A percentile compares a stretch with the other conserved stretches of the same genome.
Evolutionary conservation across 2,329 filamentous ascomycete species (phyloP).

Genomic region (Microdochium nivale): DNA sequence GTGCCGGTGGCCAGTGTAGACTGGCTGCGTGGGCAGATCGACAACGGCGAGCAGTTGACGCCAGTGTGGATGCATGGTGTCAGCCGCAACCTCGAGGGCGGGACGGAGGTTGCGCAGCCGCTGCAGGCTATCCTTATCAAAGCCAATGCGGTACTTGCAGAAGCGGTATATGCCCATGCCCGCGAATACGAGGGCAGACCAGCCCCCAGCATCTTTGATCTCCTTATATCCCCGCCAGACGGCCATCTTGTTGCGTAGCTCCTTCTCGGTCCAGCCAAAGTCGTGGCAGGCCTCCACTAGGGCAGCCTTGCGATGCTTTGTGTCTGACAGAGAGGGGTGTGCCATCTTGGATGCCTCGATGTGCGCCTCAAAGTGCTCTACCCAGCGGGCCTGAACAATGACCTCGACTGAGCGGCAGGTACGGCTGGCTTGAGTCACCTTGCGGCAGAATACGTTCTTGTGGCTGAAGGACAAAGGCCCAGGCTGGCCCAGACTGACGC

Average conservation of each 20-base stretch:
- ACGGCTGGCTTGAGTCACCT: slow-evolving; percentile 31
- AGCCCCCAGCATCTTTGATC: slow-evolving; percentile 47
- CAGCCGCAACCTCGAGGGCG: slow-evolving; percentile 42
- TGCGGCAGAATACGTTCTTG: slow-evolving; percentile 22
- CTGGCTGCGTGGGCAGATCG: slow-evolving; percentile 27
- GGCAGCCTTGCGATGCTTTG: slow-evolving; percentile 40
- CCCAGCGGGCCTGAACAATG: slow-evolving; percentile 48
- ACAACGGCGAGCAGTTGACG: slow-evolving; percentile 37
- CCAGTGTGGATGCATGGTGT: slow-evolving; percentile 45
- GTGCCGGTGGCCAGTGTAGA: slow-evolving; percentile 39
- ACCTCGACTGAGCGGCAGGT: slow-evolving; percentile 49
- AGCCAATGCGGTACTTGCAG: slow-evolving; percentile 50
- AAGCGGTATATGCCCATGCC: slow-evolving; percentile 50
- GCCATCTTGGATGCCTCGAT: slow-evolving; percentile 30
- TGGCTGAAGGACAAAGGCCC: slow-evolving; percentile 15
- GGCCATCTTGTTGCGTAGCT: slow-evolving; percentile 39
- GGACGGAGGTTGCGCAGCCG: slow-evolving; percentile 33
- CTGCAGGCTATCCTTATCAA: slow-evolving; percentile 39
- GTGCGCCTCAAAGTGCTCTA: slow-evolving; percentile 44
- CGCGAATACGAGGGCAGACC: slow-evolving; percentile 46
- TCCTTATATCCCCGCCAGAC: slow-evolving; percentile 51
- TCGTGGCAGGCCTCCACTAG: slow-evolving; percentile 43
- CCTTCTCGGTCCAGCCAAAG: slow-evolving; percentile 48
- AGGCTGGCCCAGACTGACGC: background rate
- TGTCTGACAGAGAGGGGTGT: slow-evolving; percentile 28